Conservation (phyloP, 805 yeast genomes). For the Kuraishia cidri region DNA sequence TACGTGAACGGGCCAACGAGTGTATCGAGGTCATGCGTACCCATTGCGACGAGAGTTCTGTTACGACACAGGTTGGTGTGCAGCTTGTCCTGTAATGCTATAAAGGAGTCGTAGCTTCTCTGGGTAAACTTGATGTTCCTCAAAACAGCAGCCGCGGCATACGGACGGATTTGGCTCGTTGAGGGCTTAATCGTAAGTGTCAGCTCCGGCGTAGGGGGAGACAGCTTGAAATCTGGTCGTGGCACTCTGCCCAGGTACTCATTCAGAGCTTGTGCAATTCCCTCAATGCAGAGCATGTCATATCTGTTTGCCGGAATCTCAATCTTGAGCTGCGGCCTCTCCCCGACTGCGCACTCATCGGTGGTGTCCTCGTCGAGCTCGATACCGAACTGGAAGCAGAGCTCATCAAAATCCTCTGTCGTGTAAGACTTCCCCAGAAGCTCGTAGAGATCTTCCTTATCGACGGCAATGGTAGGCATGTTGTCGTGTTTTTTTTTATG, state of each 20-base stretch:
- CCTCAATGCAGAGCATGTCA: constrained; percentile 96
- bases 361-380: constrained; percentile 98
- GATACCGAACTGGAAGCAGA: constrained; percentile 95
- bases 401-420: constrained; percentile 90
- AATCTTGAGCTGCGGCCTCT: constrained; percentile 93
- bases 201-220: constrained; percentile 50
- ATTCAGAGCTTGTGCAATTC: constrained; percentile 90
- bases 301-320: constrained; percentile 98
- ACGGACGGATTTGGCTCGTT: constrained; percentile 74
- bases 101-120: constrained; percentile 88
- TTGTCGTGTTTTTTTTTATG: too few relatives aligned
- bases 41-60: constrained; percentile 96
- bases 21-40: constrained; percentile 90
- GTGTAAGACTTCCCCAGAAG: constrained; percentile 63
- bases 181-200: constrained; percentile 68
- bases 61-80: constrained; percentile 95
- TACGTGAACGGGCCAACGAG: constrained; percentile 78
- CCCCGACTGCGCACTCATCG: constrained; percentile 61
- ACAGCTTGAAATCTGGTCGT: constrained; percentile 60
- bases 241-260: constrained; percentile 69
- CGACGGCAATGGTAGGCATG: constrained; percentile 97
- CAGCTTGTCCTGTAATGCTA: constrained; percentile 90
- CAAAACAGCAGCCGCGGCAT: constrained; percentile 90
- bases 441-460: constrained; percentile 83
- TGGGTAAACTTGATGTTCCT: constrained; percentile 77